Base-by-base conservation (phyloP, 2,329 filamentous ascomycete species). In the Penicillium crustosum region DNA sequence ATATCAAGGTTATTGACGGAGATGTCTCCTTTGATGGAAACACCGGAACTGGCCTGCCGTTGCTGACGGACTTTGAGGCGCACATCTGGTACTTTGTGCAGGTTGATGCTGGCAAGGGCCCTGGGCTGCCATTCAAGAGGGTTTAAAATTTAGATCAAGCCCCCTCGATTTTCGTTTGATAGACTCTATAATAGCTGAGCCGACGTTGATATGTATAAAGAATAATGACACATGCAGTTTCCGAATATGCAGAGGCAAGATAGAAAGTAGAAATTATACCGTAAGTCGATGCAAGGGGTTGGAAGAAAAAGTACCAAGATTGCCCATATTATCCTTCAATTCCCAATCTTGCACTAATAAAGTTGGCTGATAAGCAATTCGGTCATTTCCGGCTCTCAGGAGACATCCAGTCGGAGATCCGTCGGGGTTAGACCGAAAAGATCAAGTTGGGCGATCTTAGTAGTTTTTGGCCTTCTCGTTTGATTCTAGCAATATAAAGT, bases 41-140 rank as follows among this genome's bases (percentile, higher is more conserved):
- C 42, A 66, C 66, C 10, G 66, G 66, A 8, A 66, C 57, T 55
- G 70, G 68, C 4, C 9, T 59, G 1, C 66, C 65, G 1, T 49
- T 39, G 9, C 4, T 68, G 3, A 42, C 53, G 6, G 55, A 52
- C 1, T 57, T 68, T 33, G n/a, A 53, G 15, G 66, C 64, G 5
- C 68, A 70, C 36, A 56, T 64, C 27, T 70, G 66, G 67, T 70
- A 70, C 17, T 70, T 70, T 50, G 56, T 60, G 27, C 17, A 57
- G 25, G 53, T 61, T 10, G 65, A 69, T 62, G 63, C 35, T 5
- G 69, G 68, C 23, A 58, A 57, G 19, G 58, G 59, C 1, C 10
- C 53, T 25, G 63, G 62, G 3, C n/a, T 57, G 21, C 65, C 66
- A 0, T 57, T 59, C 5, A 63, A 60, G 59, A 35, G 31, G 23